Evolutionary conservation across 2,329 filamentous ascomycete genomes (phyloP).

Genomic region (Curvularia sp.): DNA sequence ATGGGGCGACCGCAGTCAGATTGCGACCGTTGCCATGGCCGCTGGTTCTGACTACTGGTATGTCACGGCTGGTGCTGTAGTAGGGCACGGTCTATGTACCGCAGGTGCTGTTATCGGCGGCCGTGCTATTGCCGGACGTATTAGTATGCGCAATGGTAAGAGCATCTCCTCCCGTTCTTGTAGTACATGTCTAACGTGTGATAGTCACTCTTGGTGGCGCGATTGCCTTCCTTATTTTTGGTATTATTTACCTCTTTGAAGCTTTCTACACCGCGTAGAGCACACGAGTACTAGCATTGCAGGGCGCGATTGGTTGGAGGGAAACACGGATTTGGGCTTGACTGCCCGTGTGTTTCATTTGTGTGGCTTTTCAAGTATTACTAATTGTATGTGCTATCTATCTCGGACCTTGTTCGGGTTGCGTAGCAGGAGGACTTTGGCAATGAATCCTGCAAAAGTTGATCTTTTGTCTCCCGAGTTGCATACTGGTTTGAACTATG

Average conservation of each 20-base stretch:
- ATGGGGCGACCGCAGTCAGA: conserved; percentile 97
- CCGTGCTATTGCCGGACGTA: conserved; percentile 87
- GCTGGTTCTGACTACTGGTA: conserved; percentile 99
- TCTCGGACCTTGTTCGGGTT: conserved; percentile 20
- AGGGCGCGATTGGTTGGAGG: conserved; percentile 30
- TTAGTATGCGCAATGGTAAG: conserved; percentile 96
- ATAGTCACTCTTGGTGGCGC: conserved; percentile 92
- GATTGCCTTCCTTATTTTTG: conserved; percentile 87
- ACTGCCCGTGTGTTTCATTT: conserved; percentile 2
- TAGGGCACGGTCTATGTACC: conserved; percentile 89
- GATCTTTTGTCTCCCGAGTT: neutral
- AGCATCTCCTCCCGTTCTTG: conserved; percentile 36
- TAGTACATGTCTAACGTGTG: conserved; percentile 32
- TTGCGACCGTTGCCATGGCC: conserved; percentile 98
- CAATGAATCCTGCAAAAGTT: conserved; percentile 6
- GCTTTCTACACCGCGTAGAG: conserved; percentile 64
- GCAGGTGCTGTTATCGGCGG: conserved; percentile 91
- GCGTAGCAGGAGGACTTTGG: conserved; percentile 12
- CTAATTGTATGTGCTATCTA: conserved; percentile 27
- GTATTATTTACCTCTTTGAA: conserved; percentile 88
- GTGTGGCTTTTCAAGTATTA: conserved; percentile 33
- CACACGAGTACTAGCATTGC: conserved; percentile 28
- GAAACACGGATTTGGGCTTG: conserved; percentile 15
- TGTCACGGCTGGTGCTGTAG: conserved; percentile 88
- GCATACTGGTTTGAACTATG: neutral